Percentiles rank a stretch among this genome's conserved stretches.
Conservation (phyloP, 495 filamentous ascomycete genomes). For the Penicillium crystallinum region DNA sequence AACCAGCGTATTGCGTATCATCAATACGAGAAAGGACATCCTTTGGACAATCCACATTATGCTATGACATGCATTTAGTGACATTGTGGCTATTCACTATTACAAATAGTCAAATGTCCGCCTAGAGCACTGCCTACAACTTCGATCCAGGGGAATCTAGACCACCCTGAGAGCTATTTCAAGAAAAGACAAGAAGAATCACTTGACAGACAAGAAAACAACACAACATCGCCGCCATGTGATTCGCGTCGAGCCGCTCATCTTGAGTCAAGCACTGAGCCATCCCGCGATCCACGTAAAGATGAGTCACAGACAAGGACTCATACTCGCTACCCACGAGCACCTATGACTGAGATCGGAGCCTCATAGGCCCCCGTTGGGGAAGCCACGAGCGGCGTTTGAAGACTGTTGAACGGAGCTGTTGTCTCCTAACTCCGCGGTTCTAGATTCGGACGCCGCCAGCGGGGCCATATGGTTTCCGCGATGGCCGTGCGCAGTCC, state of each 20-base stretch:
- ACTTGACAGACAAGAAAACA: not conserved
- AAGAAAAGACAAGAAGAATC: not conserved
- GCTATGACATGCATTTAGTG: not conserved
- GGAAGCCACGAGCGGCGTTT: not conserved
- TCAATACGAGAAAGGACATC: too few relatives aligned
- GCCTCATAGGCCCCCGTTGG: not conserved
- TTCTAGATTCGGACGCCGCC: not conserved
- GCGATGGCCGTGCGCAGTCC: not conserved
- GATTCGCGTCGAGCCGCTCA: slow-evolving; percentile 1
- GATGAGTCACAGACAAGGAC: slow-evolving; percentile 7
- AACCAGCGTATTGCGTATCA: not conserved
- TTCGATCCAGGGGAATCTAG: not conserved
- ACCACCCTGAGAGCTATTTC: too few relatives aligned
- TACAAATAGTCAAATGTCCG: too few relatives aligned
- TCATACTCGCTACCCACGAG: not conserved
- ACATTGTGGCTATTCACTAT: not conserved
- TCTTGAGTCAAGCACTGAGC: not conserved
- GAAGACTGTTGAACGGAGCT: not conserved
- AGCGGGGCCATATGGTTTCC: not conserved
- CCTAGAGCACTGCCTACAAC: not conserved
- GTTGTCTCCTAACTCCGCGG: slow-evolving; percentile 1
- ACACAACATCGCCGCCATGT: not conserved
- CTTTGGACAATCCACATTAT: not conserved
- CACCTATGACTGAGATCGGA: not conserved
- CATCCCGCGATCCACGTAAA: not conserved